Evolutionary conservation across 2,329 filamentous ascomycete genomes (phyloP).

Genomic region (Colletotrichum higginsianum): DNA sequence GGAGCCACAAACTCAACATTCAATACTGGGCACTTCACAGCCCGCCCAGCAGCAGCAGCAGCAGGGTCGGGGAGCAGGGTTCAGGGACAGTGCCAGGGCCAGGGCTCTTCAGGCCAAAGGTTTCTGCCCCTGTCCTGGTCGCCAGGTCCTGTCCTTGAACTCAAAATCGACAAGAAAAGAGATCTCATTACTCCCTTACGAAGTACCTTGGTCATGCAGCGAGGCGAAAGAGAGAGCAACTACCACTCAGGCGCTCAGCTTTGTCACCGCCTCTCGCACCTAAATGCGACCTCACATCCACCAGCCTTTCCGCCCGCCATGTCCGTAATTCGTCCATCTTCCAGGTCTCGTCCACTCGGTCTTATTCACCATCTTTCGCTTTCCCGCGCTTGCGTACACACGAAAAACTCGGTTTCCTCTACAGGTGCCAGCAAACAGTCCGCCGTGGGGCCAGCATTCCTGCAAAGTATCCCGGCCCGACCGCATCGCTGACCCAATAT

Average conservation of each 20-base stretch:
- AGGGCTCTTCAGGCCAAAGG: constrained; percentile 2
- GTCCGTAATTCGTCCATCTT: too few relatives aligned
- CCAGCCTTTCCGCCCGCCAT: not conserved
- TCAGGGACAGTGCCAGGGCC: not conserved
- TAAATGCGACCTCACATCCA: constrained; percentile 38
- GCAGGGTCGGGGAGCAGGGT: constrained; percentile 14
- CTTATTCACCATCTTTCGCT: too few relatives aligned
- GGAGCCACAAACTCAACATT: not conserved
- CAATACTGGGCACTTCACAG: not conserved
- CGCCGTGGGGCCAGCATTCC: not conserved
- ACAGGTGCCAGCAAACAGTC: not conserved
- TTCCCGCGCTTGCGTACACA: not conserved
- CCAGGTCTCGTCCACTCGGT: too few relatives aligned
- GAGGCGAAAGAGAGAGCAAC: not conserved
- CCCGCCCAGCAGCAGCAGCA: not conserved
- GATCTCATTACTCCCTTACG: not conserved
- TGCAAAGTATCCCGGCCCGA: constrained; percentile 1
- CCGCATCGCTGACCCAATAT: constrained; percentile 26
- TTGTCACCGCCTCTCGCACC: constrained; percentile 24
- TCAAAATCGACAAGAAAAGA: constrained; percentile 18
- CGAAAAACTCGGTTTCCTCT: not conserved
- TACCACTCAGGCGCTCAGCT: constrained; percentile 25
- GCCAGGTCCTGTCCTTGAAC: constrained; percentile 19
- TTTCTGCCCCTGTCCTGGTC: constrained; percentile 27
- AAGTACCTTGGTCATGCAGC: not conserved